These are phyloP conservation scores for Ganoderma sinense DNA, from an alignment of 1,284 basidiomycete genomes.

Conservation along the genomic window DNA sequence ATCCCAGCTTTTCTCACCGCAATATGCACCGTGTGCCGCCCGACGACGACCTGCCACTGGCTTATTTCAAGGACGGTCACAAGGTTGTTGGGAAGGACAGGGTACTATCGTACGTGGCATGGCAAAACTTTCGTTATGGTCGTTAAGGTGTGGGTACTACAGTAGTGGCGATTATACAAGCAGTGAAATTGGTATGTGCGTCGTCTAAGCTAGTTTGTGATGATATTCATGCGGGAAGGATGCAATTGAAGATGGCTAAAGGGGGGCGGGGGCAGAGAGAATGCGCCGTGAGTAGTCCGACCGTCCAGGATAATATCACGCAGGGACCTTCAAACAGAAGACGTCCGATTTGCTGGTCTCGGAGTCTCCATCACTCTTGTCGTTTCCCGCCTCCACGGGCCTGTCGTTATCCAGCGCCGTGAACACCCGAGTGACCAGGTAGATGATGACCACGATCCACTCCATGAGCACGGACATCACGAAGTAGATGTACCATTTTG, in stretches of 20 bases:
- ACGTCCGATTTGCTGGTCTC: not conserved
- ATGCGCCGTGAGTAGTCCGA: not conserved
- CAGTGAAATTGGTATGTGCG: not conserved
- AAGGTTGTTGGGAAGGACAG: not conserved
- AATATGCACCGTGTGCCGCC: not conserved
- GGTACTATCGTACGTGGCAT: not conserved
- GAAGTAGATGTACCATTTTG: conserved; percentile 62
- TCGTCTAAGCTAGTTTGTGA: not conserved
- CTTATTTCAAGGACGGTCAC: not conserved
- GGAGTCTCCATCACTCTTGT: not conserved
- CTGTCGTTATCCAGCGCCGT: conserved; percentile 45
- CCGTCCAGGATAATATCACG: not conserved
- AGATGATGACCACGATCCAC: conserved; percentile 56
- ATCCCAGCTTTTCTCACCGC: not conserved
- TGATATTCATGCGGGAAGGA: not conserved
- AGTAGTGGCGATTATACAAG: not conserved
- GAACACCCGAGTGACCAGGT: conserved; percentile 48
- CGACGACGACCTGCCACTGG: not conserved
- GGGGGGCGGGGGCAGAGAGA: not conserved
- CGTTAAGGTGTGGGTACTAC: not conserved
- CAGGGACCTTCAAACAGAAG: not conserved
- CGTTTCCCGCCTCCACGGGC: conserved; percentile 34
- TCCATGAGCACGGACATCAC: conserved; percentile 66
- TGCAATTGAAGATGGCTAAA: not conserved
- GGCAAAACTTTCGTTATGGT: not conserved